Conservation (phyloP, 371 early-diverging fungal species). For the Spraguea lophii region DNA sequence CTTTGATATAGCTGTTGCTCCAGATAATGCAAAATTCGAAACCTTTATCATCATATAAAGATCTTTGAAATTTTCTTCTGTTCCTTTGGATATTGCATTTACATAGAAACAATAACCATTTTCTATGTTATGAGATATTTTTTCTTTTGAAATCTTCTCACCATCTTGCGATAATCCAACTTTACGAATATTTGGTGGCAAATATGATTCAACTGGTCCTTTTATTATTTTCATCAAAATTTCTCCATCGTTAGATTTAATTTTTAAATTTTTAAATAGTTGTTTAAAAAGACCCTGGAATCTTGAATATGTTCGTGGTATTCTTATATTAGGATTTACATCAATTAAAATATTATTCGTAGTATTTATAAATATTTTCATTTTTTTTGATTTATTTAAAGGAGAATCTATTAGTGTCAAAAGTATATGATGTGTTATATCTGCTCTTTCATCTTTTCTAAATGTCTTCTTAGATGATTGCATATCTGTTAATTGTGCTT, state of each 20-base stretch:
- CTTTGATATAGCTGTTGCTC: slow-evolving; percentile 75
- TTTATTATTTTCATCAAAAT: slow-evolving; percentile 77
- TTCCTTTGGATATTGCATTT: slow-evolving; percentile 83
- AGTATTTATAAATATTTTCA: slow-evolving; percentile 81
- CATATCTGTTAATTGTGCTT: too few species aligned
- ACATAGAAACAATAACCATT: slow-evolving; percentile 64
- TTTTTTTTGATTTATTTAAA: slow-evolving; percentile 73
- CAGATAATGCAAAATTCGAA: slow-evolving; percentile 73
- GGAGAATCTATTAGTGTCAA: slow-evolving; percentile 82
- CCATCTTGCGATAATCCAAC: slow-evolving; percentile 28
- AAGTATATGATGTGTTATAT: slow-evolving; percentile 54
- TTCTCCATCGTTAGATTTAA: slow-evolving; percentile 69
- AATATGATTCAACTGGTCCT: slow-evolving; percentile 71
- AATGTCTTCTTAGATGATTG: too few species aligned
- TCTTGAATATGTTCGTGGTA: slow-evolving; percentile 86
- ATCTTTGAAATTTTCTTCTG: slow-evolving; percentile 54
- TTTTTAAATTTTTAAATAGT: slow-evolving; percentile 76
- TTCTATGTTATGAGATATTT: slow-evolving; percentile 52
- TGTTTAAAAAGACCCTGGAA: slow-evolving; percentile 83
- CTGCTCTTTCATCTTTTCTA: slow-evolving; percentile 8
- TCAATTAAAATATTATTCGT: slow-evolving; percentile 76
- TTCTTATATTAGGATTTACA: slow-evolving; percentile 78
- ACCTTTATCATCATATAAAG: slow-evolving; percentile 63
- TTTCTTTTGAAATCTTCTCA: slow-evolving; percentile 48
- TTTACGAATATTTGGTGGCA: slow-evolving; percentile 54